Evolutionary conservation across 2,329 filamentous ascomycete species (phyloP).

Genomic region (Laburnicola sp.): DNA sequence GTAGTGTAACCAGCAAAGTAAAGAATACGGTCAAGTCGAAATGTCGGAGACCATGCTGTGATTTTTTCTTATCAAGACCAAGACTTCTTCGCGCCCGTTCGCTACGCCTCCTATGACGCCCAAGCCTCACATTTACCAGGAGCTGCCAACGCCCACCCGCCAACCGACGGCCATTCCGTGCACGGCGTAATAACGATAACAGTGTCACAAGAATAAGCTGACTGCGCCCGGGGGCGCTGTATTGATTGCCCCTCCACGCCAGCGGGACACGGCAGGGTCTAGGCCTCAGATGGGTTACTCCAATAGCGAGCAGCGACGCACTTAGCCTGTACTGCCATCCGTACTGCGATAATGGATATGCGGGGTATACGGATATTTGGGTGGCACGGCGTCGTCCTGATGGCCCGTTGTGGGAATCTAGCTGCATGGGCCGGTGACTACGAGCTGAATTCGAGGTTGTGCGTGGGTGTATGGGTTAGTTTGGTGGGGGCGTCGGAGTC

Average conservation of each 20-base stretch:
- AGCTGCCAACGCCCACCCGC: too few species aligned
- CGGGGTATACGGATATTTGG: neutral
- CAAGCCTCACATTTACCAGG: too few species aligned
- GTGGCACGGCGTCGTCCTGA: neutral
- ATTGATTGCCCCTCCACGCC: neutral
- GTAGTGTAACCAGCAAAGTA: slow-evolving; percentile 9
- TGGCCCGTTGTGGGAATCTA: neutral
- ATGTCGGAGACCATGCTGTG: slow-evolving; percentile 4
- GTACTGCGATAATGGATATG: neutral
- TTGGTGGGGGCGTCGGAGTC: neutral
- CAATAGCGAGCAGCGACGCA: neutral
- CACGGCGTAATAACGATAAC: neutral
- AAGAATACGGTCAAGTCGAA: slow-evolving; percentile 2
- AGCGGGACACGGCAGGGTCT: neutral
- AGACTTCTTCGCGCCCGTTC: too few species aligned
- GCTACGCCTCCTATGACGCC: too few species aligned
- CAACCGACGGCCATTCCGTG: too few species aligned
- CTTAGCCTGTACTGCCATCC: neutral
- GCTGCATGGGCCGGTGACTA: neutral
- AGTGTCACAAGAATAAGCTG: neutral
- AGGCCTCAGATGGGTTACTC: neutral
- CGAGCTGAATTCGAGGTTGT: neutral
- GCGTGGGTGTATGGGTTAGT: neutral
- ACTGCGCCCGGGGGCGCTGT: neutral
- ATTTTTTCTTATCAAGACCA: too few species aligned